Evolutionary conservation across 306 rosid species (phyloP), one percentile per base, ranked within the genome.

Genomic region (Styphnolobium japonicum): DNA sequence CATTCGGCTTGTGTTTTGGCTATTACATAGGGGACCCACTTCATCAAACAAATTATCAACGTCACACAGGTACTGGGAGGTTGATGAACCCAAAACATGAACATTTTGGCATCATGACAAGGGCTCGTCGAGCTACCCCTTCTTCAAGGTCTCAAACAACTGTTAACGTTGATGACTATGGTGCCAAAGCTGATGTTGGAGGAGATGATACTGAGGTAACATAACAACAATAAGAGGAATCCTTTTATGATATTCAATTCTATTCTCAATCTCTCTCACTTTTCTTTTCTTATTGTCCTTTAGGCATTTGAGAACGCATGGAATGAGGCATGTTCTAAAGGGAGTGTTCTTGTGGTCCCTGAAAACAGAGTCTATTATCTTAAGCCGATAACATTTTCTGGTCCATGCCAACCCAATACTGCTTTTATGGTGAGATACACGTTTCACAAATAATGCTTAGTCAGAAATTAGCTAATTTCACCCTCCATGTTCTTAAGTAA

Each of bases 261-360:
- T 53, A 22, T 42, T 76, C 58, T 37, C 49, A 25, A 23, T 55
- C 2, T 67, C 36, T 68, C 6, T 12, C 7, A 43, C 52, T 71
- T 19, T 2, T 2, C 6, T 18, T 5, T 42, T 34, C 15, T 10
- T 64, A 9, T 39, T 63, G 15, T 4, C 11, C 1, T 18, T 22
- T 56, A 93, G 97, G 94, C 93, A 62, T 91, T 93, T 86, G 71
- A 18, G 80, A 80, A 77, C 61, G 93, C 92, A 77, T 93, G 98
- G 98, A 49, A 73, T 18, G 64, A 49, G 49, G 93, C 92, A 46
- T 93, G 98, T 77, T 88, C 94, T 27, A 34, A 34, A 45, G 73
- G 69, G 15, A 72, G 42, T 36, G 64, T 45, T 78, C 80, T 92
- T 51, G 76, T 88, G 68, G 93, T 93, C 14, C 94, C 98, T 43